Evolutionary conservation across 768 basidiomycete genomes (phyloP).

Genomic region (Hypholoma sublateritium): DNA sequence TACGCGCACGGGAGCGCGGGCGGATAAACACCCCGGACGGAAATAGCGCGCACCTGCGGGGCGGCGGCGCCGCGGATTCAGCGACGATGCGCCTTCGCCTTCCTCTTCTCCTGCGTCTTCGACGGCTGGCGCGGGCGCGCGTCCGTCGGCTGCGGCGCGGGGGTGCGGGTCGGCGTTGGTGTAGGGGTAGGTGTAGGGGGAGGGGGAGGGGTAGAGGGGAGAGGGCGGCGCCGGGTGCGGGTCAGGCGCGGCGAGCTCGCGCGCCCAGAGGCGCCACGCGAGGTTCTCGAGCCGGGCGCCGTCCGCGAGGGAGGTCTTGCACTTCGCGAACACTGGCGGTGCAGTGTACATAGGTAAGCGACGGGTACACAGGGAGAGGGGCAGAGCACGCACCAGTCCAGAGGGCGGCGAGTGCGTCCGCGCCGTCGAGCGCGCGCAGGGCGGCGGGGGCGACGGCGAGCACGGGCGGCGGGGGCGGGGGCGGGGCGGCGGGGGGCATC

Average conservation of each 20-base stretch:
- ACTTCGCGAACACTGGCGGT: constrained; percentile 75
- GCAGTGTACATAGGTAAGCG: not conserved
- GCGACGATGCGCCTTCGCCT: not conserved
- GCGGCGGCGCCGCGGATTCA: not conserved
- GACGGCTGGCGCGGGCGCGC: not conserved
- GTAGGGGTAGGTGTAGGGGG: not conserved
- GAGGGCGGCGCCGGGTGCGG: too few relatives aligned
- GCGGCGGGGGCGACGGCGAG: constrained; percentile 66
- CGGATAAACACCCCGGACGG: too few relatives aligned
- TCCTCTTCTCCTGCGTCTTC: not conserved
- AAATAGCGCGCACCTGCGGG: not conserved
- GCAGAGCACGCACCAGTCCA: constrained; percentile 58
- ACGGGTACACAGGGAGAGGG: too few relatives aligned
- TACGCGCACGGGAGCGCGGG: too few relatives aligned
- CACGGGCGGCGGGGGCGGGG: constrained; percentile 48
- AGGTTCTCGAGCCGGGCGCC: constrained; percentile 86
- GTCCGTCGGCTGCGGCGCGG: too few relatives aligned
- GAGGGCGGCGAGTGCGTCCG: constrained; percentile 63
- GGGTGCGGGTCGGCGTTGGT: not conserved
- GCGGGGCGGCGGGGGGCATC: not conserved
- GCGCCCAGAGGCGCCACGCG: constrained; percentile 83
- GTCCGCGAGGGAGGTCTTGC: constrained; percentile 75
- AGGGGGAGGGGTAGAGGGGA: not conserved
- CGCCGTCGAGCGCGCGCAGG: constrained; percentile 65
- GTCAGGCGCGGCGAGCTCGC: constrained; percentile 50